Percentiles rank a stretch among this genome's conserved stretches.
These are phyloP conservation scores for Candida hungchunana DNA, from an alignment of 805 yeast genomes.

Conservation along the genomic window DNA sequence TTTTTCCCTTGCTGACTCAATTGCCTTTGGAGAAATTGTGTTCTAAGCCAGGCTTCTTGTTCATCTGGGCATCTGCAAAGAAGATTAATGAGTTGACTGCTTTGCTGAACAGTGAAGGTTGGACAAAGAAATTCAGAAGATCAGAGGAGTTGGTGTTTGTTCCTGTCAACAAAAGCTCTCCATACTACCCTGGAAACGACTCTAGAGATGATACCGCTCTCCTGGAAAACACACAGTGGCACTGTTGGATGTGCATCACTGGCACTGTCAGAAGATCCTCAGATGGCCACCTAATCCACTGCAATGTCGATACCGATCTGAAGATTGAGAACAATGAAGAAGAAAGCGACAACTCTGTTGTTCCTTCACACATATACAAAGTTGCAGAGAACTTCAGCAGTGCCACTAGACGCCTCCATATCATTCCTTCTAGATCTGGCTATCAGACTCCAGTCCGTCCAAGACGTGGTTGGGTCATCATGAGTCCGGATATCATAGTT, in stretches of 20 bases:
- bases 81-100: constrained; percentile 60
- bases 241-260: constrained; percentile 96
- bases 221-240: constrained; percentile 82
- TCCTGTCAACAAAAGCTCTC: constrained; percentile 61
- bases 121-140: constrained; percentile 74
- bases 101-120: constrained; percentile 45
- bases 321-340: constrained; percentile 52
- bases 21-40: constrained; percentile 72
- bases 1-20: constrained; percentile 54
- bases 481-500: constrained; percentile 77
- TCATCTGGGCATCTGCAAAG: constrained; percentile 82
- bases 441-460: constrained; percentile 55
- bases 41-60: constrained; percentile 81
- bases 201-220: constrained; percentile 41
- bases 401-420: constrained; percentile 78
- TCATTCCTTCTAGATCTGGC: constrained; percentile 72
- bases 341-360: constrained; percentile 39
- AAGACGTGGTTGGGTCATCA: constrained; percentile 88
- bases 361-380: constrained; percentile 72
- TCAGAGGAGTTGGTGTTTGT: constrained; percentile 86
- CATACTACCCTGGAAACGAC: constrained; percentile 58
- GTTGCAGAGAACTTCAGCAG: constrained; percentile 88
- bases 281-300: constrained; percentile 81
- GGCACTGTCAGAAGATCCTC: constrained; percentile 87
- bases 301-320: constrained; percentile 88